phyloP scores from a whole-genome alignment of 169 alveolate species.

The Eimeria maxima region DNA sequence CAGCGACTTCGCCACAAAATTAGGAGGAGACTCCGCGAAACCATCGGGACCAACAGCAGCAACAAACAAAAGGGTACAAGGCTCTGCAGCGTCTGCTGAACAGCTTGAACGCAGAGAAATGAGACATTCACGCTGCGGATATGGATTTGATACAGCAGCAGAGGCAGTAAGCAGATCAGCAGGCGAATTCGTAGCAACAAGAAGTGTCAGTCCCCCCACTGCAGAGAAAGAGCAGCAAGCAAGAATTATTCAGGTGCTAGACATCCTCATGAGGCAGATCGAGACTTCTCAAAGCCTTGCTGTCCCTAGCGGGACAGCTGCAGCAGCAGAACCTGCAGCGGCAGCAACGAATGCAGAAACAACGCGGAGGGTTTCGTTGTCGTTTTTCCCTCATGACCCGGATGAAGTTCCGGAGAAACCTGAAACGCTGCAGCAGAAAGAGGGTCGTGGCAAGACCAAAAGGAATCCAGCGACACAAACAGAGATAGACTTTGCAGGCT shows the following conservation, averaged over 20 bases:
- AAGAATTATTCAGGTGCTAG: slow-evolving; percentile 35
- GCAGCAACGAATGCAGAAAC: slow-evolving; percentile 3
- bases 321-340: slow-evolving; percentile 47
- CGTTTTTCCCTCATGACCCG: background rate
- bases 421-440: background rate
- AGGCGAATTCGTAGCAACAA: background rate
- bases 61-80: background rate
- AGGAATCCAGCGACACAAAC: background rate
- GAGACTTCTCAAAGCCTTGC: slow-evolving; percentile 36
- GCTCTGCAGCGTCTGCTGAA: background rate
- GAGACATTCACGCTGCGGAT: background rate
- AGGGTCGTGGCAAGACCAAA: background rate
- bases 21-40: background rate
- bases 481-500: background rate
- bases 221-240: slow-evolving; percentile 16
- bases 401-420: background rate
- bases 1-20: background rate
- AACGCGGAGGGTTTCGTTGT: background rate
- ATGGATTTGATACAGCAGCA: slow-evolving; percentile 1
- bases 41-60: slow-evolving; percentile 16
- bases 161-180: slow-evolving; percentile 20
- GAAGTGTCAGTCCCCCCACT: background rate
- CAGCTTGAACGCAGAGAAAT: background rate
- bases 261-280: slow-evolving; percentile 51
- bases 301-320: background rate